Base-by-base conservation (phyloP, 148 eudicot species). In the Rhododendron vialii region DNA sequence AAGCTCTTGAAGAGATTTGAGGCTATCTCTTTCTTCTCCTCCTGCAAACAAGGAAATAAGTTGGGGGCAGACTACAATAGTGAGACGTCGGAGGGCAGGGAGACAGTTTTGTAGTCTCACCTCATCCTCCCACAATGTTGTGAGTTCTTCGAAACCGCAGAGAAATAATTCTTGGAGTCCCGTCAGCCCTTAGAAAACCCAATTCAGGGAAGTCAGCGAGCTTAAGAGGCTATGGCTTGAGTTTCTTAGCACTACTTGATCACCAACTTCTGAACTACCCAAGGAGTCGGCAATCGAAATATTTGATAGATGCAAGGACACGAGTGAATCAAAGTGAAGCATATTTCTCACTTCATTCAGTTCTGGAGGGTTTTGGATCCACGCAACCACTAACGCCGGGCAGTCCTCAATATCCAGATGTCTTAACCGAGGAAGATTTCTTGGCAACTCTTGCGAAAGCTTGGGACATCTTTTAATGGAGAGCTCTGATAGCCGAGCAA, bases 381-480 rank as follows among this genome's bases (percentile, higher is more conserved):
- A n/a, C 4, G 48, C 51, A 77, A 69, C 61, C 10, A 14, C 41
- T 63, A 83, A 71, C 1, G 4, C 17, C 12, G 75, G n/a, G 26
- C 78, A 83, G 8, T 1, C 3, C 6, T 11, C 1, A 5, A 83
- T 83, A 18, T 83, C 63, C 22, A 83, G 33, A 17, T 1, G 4
- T 41, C 71, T 30, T 0, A 83, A 57, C 0, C 59, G 2, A 5
- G 85, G 85, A 67, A 83, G 61, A 83, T 48, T 26, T 69, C 14
- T 43, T 24, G 84, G 85, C 59, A 83, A 30, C 61, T 22, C 71
- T 0, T 50, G 74, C 18, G 12, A 5, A 43, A 83, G 78, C 33
- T 61, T 57, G 76, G 90, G 86, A 28, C 88, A 89, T 1, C 65
- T 36, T 33, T 28, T 38, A 1, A 89, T 75, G 43, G 18, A 47